Evolutionary conservation across 2,329 filamentous ascomycete genomes (phyloP), one percentile per base, ranked within the genome.

Genomic region (Penicillium oxalicum): DNA sequence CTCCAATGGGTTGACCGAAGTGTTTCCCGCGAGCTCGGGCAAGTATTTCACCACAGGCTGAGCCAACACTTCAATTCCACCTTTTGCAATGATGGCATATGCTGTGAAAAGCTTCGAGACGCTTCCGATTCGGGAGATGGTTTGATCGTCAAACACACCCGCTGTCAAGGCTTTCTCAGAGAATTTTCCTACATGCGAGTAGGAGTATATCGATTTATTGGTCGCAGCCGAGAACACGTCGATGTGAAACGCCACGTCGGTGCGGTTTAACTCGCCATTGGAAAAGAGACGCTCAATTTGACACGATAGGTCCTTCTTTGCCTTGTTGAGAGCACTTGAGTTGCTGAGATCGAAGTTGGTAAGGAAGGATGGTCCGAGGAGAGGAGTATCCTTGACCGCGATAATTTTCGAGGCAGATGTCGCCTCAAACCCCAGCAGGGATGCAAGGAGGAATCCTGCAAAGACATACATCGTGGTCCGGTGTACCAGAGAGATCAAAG

Each of bases 181-280:
- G 5, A 36, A 12, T 4, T 45, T 34, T n/a, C 47, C 50, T 5
- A 52, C 44, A 7, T 52, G 50, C 2, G 50, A 47, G 27, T 48
- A 52, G n/a, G 33, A 40, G 18, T 50, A 52, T 4, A 52, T 40
- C 3, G 46, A 46, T 7, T 32, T 32, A 24, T 52, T 52, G 1
- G 50, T 52, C 11, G 50, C 50, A 4, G 50, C 50, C 8, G 50
- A 52, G 12, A 44, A 52, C 2, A 52, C 39, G 27, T 49, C 46
- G 29, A 52, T 44, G 5, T 24, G 13, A 36, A 52, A 47, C 4
- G 36, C 29, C 27, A 52, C 18, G 32, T 52, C 47, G 5, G 46
- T 52, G 7, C 26, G 29, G 32, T 52, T 49, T 2, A 52, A 43
- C 2, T 27, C 13, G 12, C 40, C 40, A 5, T 39, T 32, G 32